These are phyloP conservation scores for Pseudogymnoascus sp. DNA, from an alignment of 2,329 filamentous ascomycete genomes.

Conservation along the genomic window DNA sequence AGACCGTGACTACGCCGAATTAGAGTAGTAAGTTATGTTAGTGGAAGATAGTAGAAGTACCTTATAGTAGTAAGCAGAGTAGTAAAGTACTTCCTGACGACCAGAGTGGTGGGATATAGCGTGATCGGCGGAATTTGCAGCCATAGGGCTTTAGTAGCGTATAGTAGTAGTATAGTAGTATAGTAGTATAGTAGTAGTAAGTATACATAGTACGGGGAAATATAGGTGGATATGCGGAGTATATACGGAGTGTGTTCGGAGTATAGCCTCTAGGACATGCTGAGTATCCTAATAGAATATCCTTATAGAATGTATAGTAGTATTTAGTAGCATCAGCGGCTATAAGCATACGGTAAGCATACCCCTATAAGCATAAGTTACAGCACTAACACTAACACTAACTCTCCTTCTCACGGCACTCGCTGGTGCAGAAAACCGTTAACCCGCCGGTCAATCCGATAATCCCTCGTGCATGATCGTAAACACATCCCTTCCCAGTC, in stretches of 20 bases:
- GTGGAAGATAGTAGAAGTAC: background rate
- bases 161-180: background rate
- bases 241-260: background rate
- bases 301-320: no score
- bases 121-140: background rate
- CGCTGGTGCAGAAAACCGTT: background rate
- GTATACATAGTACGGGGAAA: background rate
- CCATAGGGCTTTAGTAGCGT: background rate
- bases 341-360: background rate
- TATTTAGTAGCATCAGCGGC: background rate
- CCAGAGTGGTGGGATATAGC: constrained; percentile 3
- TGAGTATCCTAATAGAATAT: no score
- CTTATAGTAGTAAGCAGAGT: background rate
- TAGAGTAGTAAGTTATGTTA: background rate
- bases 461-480: constrained; percentile 1
- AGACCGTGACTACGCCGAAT: background rate
- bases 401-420: background rate
- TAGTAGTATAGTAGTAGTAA: no score
- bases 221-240: background rate
- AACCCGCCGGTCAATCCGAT: background rate
- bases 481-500: background rate
- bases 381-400: background rate
- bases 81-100: background rate
- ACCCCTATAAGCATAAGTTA: background rate
- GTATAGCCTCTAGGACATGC: background rate